Evolutionary conservation across 768 basidiomycete species (phyloP).

Genomic region (Podaxis rugospora): DNA sequence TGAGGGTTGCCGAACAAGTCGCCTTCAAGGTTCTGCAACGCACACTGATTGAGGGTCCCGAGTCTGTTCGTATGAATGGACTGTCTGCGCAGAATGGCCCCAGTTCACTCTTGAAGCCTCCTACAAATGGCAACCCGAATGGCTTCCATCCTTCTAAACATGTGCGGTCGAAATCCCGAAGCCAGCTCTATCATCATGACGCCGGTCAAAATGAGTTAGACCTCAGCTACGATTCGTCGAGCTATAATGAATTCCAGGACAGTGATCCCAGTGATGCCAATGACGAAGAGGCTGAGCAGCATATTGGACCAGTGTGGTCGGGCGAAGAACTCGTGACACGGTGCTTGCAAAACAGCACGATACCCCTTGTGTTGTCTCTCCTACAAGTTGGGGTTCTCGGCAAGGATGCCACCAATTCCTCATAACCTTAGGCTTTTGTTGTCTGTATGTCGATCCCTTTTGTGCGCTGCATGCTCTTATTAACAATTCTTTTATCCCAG

Average conservation of each 20-base stretch:
- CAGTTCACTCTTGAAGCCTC: neutral
- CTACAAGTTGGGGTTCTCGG: slow-evolving; percentile 47
- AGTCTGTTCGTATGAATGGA: slow-evolving; percentile 18
- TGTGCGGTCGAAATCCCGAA: slow-evolving; percentile 65
- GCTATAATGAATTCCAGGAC: slow-evolving; percentile 24
- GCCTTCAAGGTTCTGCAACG: slow-evolving; percentile 85
- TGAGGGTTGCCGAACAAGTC: slow-evolving; percentile 66
- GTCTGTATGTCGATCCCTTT: neutral
- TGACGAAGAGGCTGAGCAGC: neutral
- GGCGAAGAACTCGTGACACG: slow-evolving; percentile 81
- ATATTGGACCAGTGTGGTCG: slow-evolving; percentile 45
- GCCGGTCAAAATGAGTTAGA: slow-evolving; percentile 63
- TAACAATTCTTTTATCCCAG: neutral
- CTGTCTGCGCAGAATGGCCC: slow-evolving; percentile 9
- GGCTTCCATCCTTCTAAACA: slow-evolving; percentile 30
- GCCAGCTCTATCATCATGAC: slow-evolving; percentile 61
- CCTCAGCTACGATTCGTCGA: slow-evolving; percentile 27
- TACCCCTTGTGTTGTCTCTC: slow-evolving; percentile 68
- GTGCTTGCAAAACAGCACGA: slow-evolving; percentile 87
- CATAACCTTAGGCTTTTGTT: slow-evolving; percentile 1
- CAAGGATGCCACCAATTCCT: slow-evolving; percentile 22
- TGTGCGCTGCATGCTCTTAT: neutral
- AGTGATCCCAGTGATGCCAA: slow-evolving; percentile 25
- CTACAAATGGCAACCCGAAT: slow-evolving; percentile 4
- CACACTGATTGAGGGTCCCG: slow-evolving; percentile 53